Evolutionary conservation across 2,329 filamentous ascomycete genomes (phyloP).

Genomic region (Pseudofabraea citricarpa): DNA sequence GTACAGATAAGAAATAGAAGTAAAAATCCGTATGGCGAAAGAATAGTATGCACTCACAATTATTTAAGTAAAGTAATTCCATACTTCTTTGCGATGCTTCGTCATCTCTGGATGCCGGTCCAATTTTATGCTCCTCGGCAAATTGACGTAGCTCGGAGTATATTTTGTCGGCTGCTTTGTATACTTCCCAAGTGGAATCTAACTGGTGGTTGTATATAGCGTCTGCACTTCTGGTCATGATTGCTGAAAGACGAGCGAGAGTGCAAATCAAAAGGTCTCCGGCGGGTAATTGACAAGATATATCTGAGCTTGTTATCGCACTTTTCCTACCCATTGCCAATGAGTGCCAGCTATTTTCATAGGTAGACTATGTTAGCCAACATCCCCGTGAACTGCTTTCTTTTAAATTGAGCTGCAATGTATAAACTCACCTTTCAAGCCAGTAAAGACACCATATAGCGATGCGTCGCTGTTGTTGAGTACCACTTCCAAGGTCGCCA

Average conservation of each 20-base stretch:
- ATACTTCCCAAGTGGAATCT: not conserved
- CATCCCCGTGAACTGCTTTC: no score
- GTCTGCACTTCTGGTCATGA: not conserved
- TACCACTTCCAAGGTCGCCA: not conserved
- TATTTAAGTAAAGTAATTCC: not conserved
- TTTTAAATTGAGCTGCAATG: not conserved
- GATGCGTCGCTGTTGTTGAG: not conserved
- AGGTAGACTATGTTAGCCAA: not conserved
- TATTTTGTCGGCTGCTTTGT: not conserved
- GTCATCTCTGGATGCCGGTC: not conserved
- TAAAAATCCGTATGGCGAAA: no score
- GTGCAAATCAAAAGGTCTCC: not conserved
- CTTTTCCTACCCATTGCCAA: not conserved
- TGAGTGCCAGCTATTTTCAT: not conserved
- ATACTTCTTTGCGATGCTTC: not conserved
- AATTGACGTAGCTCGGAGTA: not conserved
- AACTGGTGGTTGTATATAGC: not conserved
- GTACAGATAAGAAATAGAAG: no score
- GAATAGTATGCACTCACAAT: not conserved
- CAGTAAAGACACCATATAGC: not conserved
- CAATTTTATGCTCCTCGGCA: not conserved
- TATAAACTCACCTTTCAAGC: not conserved
- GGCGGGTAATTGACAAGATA: not conserved
- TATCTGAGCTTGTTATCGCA: not conserved
- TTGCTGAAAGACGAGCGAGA: not conserved